phyloP scores from a whole-genome alignment of 208 protist genomes.

The Vickermania ingenoplastis region DNA sequence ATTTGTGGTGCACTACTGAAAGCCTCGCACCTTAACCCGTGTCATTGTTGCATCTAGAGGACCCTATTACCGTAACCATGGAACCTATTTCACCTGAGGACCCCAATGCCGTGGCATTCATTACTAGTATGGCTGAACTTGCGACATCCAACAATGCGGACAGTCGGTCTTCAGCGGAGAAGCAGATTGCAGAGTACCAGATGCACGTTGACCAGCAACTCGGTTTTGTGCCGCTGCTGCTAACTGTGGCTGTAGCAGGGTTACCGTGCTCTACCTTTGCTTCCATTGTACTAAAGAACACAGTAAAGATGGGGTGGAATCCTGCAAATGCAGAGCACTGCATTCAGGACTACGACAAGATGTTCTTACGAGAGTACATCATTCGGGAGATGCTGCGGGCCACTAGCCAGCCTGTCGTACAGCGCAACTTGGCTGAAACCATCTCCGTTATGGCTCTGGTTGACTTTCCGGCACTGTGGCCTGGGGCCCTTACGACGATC shows the following conservation, averaged over 20 bases:
- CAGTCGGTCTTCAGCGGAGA: slow-evolving; percentile 43
- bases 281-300: slow-evolving; percentile 84
- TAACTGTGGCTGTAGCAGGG: slow-evolving; percentile 24
- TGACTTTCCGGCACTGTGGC: slow-evolving; percentile 91
- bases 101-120: slow-evolving; percentile 14
- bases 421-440: slow-evolving; percentile 84
- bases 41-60: too few species aligned
- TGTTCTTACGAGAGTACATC: slow-evolving; percentile 35
- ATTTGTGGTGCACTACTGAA: too few species aligned
- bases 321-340: slow-evolving; percentile 58
- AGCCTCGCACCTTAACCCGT: too few species aligned
- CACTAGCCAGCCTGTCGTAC: slow-evolving; percentile 21
- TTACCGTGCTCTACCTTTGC: slow-evolving; percentile 35
- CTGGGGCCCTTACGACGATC: slow-evolving; percentile 68
- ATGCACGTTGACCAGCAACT: slow-evolving; percentile 50
- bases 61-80: too few species aligned
- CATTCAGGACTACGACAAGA: slow-evolving; percentile 68
- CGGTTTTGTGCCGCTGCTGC: slow-evolving; percentile 58
- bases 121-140: slow-evolving; percentile 24
- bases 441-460: slow-evolving; percentile 79
- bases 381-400: slow-evolving; percentile 52
- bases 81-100: slow-evolving; percentile 39
- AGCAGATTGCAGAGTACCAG: slow-evolving; percentile 45
- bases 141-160: slow-evolving; percentile 35
- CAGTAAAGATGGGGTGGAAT: slow-evolving; percentile 77